A percentile compares a stretch with the other conserved stretches of the same genome.
Evolutionary conservation across 202 grass and related monocot species (phyloP).

Genomic region (Carex sylvatica): DNA sequence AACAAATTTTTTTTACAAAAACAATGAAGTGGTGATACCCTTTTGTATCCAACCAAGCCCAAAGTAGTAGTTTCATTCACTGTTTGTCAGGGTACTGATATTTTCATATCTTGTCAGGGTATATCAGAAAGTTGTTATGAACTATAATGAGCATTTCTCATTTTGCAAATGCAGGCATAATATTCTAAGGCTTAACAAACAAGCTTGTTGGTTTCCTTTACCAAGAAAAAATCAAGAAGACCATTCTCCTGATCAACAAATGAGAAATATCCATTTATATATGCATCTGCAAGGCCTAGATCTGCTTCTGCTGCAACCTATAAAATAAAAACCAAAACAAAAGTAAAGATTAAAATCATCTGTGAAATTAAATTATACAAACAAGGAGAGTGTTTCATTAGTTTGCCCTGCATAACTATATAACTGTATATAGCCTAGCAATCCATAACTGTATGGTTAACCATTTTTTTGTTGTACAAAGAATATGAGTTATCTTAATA

Average conservation of each 20-base stretch:
- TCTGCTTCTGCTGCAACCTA: constrained; percentile 86
- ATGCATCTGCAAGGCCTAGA: constrained; percentile 84
- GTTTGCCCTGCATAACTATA: not conserved
- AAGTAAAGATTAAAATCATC: constrained; percentile 9
- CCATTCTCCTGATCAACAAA: constrained; percentile 83
- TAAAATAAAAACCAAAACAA: not conserved
- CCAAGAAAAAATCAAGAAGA: constrained; percentile 83
- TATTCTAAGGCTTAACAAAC: not conserved
- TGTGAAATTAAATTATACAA: not conserved
- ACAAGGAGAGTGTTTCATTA: not conserved
- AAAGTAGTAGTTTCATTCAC: not conserved
- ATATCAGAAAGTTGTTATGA: not conserved
- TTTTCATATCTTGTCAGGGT: not conserved
- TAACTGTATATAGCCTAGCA: not conserved
- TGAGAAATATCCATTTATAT: constrained; percentile 82
- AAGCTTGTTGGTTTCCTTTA: constrained; percentile 13
- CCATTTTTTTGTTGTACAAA: too few relatives aligned
- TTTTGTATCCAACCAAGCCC: not conserved
- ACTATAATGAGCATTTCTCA: constrained; percentile 3
- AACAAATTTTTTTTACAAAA: not conserved
- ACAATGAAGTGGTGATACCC: not conserved
- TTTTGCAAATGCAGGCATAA: not conserved
- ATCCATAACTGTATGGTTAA: not conserved
- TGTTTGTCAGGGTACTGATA: not conserved
- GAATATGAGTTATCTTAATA: not conserved